Base-by-base conservation (phyloP, 1,284 basidiomycete species). In the Sanghuangporus baumii region DNA sequence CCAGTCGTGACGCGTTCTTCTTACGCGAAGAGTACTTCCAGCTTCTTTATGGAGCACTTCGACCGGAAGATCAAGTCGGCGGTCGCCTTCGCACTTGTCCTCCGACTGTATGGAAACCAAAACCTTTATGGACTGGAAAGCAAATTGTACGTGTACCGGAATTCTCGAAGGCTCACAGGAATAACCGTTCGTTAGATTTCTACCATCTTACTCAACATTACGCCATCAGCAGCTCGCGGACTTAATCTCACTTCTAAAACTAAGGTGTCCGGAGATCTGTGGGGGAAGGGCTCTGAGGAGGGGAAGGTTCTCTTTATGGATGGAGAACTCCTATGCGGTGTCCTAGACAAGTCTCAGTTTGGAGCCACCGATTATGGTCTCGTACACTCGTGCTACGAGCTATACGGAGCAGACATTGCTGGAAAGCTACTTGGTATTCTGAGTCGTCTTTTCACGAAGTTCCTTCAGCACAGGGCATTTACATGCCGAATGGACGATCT, bases 401-500 rank as follows among this genome's bases (percentile, higher is more conserved):
- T 99, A n/a, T 99, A 98, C 74, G 96, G 97, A 4, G 81, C 96
- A 11, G 89, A 91, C 66, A 79, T 86, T 18, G 96, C 97, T 8
- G 97, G 96, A 60, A 89, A 89, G 70, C 84, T 99, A 8, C 87
- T 99, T 41, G 94, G 95, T 61, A 89, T 98, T 66, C 84, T 99
- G 65, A 94, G 93, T 72, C 87, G 97, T 59, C 79, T 98, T 52
- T 94, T 99, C 75, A 98, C 97, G 60, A 98, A 98, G 74, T 98
- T 93, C 77, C 81, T 99, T 55, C 96, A 99, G 72, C 93, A 95
- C 72, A 91, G 95, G 43, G 97, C 94, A 0, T 99, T 99, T 77
- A 96, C 96, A 2, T 99, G 97, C 78, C 88, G 97, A 50, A 98
- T 99, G 94, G 97, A 99, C 76, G 97, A 99, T 78, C 81, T 99